These are phyloP conservation scores for Hypoxylon fuscum DNA, from an alignment of 495 filamentous ascomycete genomes.

Conservation along the genomic window DNA sequence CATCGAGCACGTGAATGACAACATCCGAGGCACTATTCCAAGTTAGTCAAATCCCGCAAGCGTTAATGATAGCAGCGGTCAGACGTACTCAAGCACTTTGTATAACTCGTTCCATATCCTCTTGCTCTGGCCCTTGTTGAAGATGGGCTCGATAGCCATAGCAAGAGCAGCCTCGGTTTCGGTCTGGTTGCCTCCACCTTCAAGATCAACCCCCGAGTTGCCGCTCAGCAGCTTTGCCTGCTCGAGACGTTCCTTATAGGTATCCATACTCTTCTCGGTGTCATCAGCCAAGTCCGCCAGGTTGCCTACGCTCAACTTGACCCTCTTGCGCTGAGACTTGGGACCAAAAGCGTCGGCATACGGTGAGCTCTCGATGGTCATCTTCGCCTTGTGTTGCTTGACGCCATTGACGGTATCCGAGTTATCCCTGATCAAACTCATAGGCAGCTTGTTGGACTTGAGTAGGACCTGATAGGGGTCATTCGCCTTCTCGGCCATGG, in stretches of 20 bases:
- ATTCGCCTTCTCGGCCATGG: slow-evolving; percentile 85
- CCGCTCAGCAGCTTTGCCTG: slow-evolving; percentile 77
- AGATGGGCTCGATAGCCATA: slow-evolving; percentile 85
- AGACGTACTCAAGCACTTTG: slow-evolving; percentile 83
- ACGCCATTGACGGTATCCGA: slow-evolving; percentile 74
- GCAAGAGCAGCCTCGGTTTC: slow-evolving; percentile 64
- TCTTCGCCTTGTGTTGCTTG: slow-evolving; percentile 94
- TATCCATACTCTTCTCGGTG: slow-evolving; percentile 77
- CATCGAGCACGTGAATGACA: slow-evolving; percentile 92
- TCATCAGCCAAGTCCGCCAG: slow-evolving; percentile 84
- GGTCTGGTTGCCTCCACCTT: slow-evolving; percentile 53
- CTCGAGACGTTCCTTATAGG: slow-evolving; percentile 79
- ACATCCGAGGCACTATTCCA: slow-evolving; percentile 75
- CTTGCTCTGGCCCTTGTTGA: slow-evolving; percentile 92
- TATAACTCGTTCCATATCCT: slow-evolving; percentile 94
- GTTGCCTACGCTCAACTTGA: slow-evolving; percentile 82
- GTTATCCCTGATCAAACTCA: slow-evolving; percentile 76
- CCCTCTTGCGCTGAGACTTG: slow-evolving; percentile 89
- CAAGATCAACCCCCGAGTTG: slow-evolving; percentile 62
- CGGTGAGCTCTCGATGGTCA: slow-evolving; percentile 84
- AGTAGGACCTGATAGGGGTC: slow-evolving; percentile 93
- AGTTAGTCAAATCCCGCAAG: slow-evolving; percentile 4
- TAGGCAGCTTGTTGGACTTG: slow-evolving; percentile 92
- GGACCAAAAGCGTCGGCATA: slow-evolving; percentile 93
- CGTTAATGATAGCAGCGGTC: neutral